These are phyloP conservation scores for Globisporangium polare DNA, from an alignment of 352 stramenopile genomes.

Conservation along the genomic window DNA sequence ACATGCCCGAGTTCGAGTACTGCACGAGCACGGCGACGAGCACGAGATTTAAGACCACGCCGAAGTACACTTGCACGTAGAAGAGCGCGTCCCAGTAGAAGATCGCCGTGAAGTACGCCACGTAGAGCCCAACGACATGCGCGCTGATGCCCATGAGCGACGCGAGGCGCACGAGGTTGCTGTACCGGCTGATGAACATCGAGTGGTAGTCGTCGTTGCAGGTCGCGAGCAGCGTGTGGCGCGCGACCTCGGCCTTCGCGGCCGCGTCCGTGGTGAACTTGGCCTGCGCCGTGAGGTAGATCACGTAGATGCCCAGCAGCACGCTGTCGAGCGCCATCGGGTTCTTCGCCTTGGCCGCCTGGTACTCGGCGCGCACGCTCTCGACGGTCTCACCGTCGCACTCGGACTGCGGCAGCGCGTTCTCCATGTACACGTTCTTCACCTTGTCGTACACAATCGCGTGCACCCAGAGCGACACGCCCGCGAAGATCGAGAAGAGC, in stretches of 20 bases:
- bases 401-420: constrained; percentile 70
- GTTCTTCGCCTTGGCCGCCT: constrained; percentile 56
- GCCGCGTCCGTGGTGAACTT: constrained; percentile 64
- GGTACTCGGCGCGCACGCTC: constrained; percentile 69
- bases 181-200: constrained; percentile 55
- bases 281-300: constrained; percentile 66
- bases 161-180: constrained; percentile 56
- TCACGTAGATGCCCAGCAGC: constrained; percentile 71
- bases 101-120: constrained; percentile 64
- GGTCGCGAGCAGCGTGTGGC: constrained; percentile 51
- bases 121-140: constrained; percentile 67
- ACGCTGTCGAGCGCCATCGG: constrained; percentile 60
- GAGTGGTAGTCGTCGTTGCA: constrained; percentile 62
- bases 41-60: constrained; percentile 61
- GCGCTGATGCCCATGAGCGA: constrained; percentile 83
- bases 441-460: constrained; percentile 85
- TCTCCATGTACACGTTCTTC: constrained; percentile 88
- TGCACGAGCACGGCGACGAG: constrained; percentile 44
- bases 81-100: constrained; percentile 72
- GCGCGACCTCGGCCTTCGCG: constrained; percentile 51
- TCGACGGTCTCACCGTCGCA: constrained; percentile 79
- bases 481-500: constrained; percentile 43
- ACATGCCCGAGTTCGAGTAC: constrained; percentile 71
- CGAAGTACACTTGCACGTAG: constrained; percentile 78
- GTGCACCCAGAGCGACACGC: constrained; percentile 75